Percentiles rank a stretch among this genome's conserved stretches.
Evolutionary conservation across 345 rosid genomes (phyloP).

Genomic region (Combretum micranthum): DNA sequence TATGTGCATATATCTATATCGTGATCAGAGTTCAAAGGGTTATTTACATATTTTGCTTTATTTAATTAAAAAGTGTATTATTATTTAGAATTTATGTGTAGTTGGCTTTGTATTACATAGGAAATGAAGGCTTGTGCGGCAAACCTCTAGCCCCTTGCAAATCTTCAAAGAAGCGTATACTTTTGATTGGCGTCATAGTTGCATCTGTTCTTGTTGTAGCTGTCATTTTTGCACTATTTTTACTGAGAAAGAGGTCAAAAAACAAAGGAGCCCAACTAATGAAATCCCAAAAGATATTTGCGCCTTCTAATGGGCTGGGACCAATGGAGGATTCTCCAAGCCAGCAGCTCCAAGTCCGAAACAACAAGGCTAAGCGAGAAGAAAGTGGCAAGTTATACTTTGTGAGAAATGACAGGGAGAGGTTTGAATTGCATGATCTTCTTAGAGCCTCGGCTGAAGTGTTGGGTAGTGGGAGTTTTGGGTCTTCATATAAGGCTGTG

Average conservation of each 20-base stretch:
- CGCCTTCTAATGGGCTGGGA: constrained; percentile 6
- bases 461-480: constrained; percentile 67
- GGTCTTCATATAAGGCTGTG: constrained; percentile 79
- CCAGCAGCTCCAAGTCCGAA: not conserved
- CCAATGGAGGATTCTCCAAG: constrained; percentile 13
- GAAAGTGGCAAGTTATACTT: constrained; percentile 38
- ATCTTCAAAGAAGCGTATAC: constrained; percentile 24
- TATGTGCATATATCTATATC: no score
- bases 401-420: constrained; percentile 40
- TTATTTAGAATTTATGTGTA: not conserved
- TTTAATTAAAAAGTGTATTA: not conserved
- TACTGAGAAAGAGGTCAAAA: constrained; percentile 9
- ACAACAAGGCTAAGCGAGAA: not conserved
- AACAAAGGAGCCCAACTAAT: constrained; percentile 15
- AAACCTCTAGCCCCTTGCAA: constrained; percentile 57
- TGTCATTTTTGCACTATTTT: constrained; percentile 7
- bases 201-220: constrained; percentile 16
- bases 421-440: constrained; percentile 65
- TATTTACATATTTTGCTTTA: not conserved
- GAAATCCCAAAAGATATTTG: constrained; percentile 21
- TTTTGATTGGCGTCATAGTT: constrained; percentile 24
- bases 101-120: constrained; percentile 20
- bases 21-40: no score
- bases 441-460: constrained; percentile 79
- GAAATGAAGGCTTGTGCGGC: constrained; percentile 64